A percentile compares a stretch with the other conserved stretches of the same genome.
Evolutionary conservation across 163 green algal genomes (phyloP).

Genomic region (Scenedesmus sp.): DNA sequence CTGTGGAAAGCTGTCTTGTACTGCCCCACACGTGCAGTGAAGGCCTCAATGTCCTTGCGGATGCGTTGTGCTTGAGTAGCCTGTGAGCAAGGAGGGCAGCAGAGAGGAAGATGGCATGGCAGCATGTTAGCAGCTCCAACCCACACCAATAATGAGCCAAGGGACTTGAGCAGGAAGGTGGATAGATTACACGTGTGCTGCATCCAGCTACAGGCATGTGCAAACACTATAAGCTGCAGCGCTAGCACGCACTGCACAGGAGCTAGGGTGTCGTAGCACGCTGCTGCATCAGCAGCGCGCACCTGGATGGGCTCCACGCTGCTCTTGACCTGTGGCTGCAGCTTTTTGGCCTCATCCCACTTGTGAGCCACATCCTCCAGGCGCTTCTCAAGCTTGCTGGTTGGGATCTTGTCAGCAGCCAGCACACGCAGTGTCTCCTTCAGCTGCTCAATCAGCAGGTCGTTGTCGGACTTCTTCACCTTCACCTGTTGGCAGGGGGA

Average conservation of each 20-base stretch:
- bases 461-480: slow-evolving; percentile 69
- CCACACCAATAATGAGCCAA: neutral
- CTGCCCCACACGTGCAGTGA: slow-evolving; percentile 58
- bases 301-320: slow-evolving; percentile 80
- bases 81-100: neutral
- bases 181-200: neutral
- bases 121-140: neutral
- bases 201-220: neutral
- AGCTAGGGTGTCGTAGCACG: neutral
- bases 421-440: slow-evolving; percentile 69
- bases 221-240: neutral
- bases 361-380: slow-evolving; percentile 76
- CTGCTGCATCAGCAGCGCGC: neutral
- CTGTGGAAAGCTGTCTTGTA: slow-evolving; percentile 72
- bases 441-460: slow-evolving; percentile 87
- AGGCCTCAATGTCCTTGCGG: slow-evolving; percentile 79
- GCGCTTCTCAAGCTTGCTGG: slow-evolving; percentile 77
- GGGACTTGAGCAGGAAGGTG: too few relatives aligned
- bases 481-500: slow-evolving; percentile 61
- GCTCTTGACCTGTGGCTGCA: slow-evolving; percentile 74
- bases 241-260: neutral
- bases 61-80: slow-evolving; percentile 77
- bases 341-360: slow-evolving; percentile 87
- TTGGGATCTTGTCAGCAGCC: slow-evolving; percentile 30
- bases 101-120: neutral